Conservation (phyloP, 768 basidiomycete species). For the Pleurotus cornucopiae region DNA sequence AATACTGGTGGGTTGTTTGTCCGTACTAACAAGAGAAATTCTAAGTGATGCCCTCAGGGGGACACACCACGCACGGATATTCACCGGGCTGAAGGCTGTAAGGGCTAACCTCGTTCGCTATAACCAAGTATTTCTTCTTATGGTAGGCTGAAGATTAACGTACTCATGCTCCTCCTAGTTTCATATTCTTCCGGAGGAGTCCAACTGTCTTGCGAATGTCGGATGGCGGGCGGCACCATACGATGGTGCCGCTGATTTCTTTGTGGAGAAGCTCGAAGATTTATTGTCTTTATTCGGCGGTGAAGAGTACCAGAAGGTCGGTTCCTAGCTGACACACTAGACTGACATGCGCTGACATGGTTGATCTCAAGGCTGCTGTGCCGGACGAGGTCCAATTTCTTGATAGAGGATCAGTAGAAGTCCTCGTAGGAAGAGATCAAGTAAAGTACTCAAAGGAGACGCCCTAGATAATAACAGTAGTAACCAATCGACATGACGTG, state of each 20-base stretch:
- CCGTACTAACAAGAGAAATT: too few relatives aligned
- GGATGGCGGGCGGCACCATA: background rate
- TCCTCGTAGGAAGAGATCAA: constrained; percentile 5
- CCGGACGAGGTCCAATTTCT: constrained; percentile 6
- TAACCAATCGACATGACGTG: too few relatives aligned
- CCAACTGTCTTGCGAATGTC: background rate
- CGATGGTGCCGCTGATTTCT: constrained; percentile 6
- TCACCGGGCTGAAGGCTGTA: background rate
- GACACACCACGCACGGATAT: background rate
- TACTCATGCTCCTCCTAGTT: background rate
- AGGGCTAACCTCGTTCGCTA: background rate
- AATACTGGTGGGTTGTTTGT: background rate
- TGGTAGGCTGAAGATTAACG: too few relatives aligned
- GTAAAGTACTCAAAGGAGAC: background rate
- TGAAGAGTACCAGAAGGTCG: constrained; percentile 8
- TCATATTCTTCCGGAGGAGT: background rate
- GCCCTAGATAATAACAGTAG: background rate
- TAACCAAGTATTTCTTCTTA: background rate
- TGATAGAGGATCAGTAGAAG: constrained; percentile 1
- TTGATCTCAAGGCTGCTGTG: background rate
- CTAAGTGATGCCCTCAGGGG: background rate
- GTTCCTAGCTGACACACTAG: background rate
- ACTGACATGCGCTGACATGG: background rate
- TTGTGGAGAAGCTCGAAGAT: constrained; percentile 8
- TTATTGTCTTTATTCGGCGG: background rate